Evolutionary conservation across 2,329 filamentous ascomycete genomes (phyloP).

Genomic region (Cyanodermella asteris): DNA sequence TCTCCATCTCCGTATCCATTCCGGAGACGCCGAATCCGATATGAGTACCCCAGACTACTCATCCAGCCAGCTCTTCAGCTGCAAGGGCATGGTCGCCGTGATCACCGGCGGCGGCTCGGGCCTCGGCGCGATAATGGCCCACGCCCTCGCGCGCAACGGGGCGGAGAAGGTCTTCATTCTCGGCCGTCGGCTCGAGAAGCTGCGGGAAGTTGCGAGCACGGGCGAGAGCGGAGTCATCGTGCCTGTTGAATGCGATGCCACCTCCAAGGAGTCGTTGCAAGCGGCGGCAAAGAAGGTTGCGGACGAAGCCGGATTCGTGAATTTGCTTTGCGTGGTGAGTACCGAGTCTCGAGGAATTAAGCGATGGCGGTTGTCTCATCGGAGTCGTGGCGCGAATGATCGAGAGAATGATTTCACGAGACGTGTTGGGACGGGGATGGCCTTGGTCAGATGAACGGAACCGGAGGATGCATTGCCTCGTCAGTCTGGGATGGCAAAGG

Average conservation of each 20-base stretch:
- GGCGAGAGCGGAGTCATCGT: slow-evolving; percentile 18
- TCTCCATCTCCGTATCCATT: too few species aligned
- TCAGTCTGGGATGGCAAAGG: too few species aligned
- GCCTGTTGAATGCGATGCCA: slow-evolving; percentile 23
- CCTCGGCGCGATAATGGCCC: too few species aligned
- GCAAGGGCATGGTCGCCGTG: slow-evolving; percentile 29
- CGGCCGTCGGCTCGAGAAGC: slow-evolving; percentile 23
- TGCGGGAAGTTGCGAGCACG: slow-evolving; percentile 21
- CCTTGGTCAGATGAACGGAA: too few species aligned
- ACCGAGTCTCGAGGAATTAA: too few species aligned
- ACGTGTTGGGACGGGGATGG: too few species aligned
- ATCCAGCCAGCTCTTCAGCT: slow-evolving; percentile 29
- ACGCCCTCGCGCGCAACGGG: slow-evolving; percentile 24
- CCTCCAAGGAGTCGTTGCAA: slow-evolving; percentile 19
- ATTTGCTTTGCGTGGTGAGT: slow-evolving; percentile 20
- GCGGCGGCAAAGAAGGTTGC: slow-evolving; percentile 17
- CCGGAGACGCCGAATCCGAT: too few species aligned
- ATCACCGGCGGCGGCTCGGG: slow-evolving; percentile 32
- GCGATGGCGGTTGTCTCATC: too few species aligned
- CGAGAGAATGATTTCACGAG: too few species aligned
- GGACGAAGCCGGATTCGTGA: slow-evolving; percentile 23
- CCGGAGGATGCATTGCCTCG: too few species aligned
- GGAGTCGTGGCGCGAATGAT: too few species aligned
- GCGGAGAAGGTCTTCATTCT: slow-evolving; percentile 32
- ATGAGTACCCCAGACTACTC: too few species aligned